Evolutionary conservation across 306 rosid genomes (phyloP).

Genomic region (Trifolium repens): DNA sequence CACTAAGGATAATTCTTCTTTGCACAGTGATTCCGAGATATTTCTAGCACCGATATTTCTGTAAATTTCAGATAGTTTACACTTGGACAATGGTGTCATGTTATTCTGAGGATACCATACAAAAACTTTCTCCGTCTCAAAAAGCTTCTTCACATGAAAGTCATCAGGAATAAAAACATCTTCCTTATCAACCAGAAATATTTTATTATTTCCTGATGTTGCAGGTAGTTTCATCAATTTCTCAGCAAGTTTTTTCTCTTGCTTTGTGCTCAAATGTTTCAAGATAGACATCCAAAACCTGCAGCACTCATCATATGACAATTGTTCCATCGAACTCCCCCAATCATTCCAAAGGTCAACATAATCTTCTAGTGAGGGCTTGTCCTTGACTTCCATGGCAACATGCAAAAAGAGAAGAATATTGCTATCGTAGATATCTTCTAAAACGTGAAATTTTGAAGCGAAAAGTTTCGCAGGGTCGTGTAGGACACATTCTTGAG

Average conservation of each 20-base stretch:
- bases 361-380: constrained; percentile 64
- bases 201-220: constrained; percentile 43
- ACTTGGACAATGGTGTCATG: too few relatives aligned
- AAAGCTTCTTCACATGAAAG: constrained; percentile 68
- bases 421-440: constrained; percentile 39
- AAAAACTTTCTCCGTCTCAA: constrained; percentile 52
- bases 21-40: too few relatives aligned
- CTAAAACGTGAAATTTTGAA: constrained; percentile 53
- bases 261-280: constrained; percentile 42
- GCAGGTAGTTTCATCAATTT: constrained; percentile 64
- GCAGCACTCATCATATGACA: constrained; percentile 57
- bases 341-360: constrained; percentile 58
- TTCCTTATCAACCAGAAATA: constrained; percentile 52
- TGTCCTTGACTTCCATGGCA: constrained; percentile 49
- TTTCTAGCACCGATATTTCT: too few relatives aligned
- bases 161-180: constrained; percentile 73
- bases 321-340: background rate
- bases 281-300: constrained; percentile 71
- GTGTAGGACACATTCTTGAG: constrained; percentile 56
- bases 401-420: constrained; percentile 54
- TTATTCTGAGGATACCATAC: too few relatives aligned
- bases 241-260: constrained; percentile 45
- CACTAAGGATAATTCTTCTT: too few relatives aligned
- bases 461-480: constrained; percentile 65
- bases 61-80: too few relatives aligned